Base-by-base conservation (phyloP, 1,284 basidiomycete species). In the Psilocybe mexicana region DNA sequence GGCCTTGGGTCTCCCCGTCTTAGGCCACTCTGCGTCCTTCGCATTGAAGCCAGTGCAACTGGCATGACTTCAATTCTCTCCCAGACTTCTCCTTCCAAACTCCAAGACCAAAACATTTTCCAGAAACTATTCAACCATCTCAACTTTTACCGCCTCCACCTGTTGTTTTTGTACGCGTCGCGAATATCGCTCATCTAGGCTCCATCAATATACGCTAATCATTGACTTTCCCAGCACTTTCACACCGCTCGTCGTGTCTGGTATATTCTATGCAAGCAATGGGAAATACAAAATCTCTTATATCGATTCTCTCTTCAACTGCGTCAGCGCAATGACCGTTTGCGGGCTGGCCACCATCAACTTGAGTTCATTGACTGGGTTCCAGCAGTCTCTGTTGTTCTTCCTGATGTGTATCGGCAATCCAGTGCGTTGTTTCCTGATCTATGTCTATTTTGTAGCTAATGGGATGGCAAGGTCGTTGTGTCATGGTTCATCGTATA, bases 311-410 rank as follows among this genome's bases (percentile, higher is more conserved):
- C 79, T 94, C 44, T 94, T 85, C 75, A 81, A 83, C 66, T 91
- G 84, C 60, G 81, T 92, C 67, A 90, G 86, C 70, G 85, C 90
- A 7, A 86, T 93, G 77, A 86, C 87, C 2, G 88, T 93, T 58
- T 92, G 89, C 64, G 92, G 93, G 11, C 77, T 94, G 26, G 79
- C 82, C 43, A 87, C 90, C 4, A 76, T 92, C 63, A 85, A 94
- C 70, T 72, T 94, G 65, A 92, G 88, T 67, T 75, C 77, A 45
- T 73, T 92, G 65, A 94, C 91, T 1, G 73, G 75, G 47, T 91
- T 86, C 76, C 92, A 94, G 69, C 93, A 94, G 76, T 76, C 75
- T 14, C 77, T 94, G 24, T 67, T 94, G 52, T 88, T 90, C 70
- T 67, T 89, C 23, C 84, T 85, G 68, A 88, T 91, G 87, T 85